Evolutionary conservation across 352 stramenopile species (phyloP).

Genomic region (Globisporangium ultimum): DNA sequence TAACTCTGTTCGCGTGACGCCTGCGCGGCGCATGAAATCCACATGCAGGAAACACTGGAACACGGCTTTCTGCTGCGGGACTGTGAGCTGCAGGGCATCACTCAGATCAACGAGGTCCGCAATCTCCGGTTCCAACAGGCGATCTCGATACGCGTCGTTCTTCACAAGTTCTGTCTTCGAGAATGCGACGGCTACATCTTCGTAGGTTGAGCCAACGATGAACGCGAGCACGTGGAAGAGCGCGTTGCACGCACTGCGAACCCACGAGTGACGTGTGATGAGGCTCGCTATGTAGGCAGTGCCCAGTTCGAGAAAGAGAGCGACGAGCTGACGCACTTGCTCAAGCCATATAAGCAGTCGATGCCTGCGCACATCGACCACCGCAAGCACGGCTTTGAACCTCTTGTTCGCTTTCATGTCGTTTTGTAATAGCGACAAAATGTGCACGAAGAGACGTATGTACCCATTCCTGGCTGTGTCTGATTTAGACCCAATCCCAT

Average conservation of each 20-base stretch:
- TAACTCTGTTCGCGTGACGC: conserved; percentile 44
- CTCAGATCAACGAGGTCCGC: conserved; percentile 51
- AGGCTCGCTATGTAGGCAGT: neutral
- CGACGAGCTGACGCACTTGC: neutral
- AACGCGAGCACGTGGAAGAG: conserved; percentile 26
- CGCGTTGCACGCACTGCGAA: conserved; percentile 16
- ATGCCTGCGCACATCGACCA: no score
- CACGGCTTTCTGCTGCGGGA: conserved; percentile 51
- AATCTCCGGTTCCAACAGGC: conserved; percentile 56
- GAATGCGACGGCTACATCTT: conserved; percentile 43
- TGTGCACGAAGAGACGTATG: no score
- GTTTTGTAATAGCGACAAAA: no score
- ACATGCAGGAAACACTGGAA: conserved; percentile 65
- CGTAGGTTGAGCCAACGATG: conserved; percentile 39
- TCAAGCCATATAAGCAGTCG: no score
- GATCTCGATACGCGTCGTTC: conserved; percentile 67
- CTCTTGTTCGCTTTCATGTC: no score
- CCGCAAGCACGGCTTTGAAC: no score
- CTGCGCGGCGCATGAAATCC: conserved; percentile 52
- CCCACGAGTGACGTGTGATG: conserved; percentile 17
- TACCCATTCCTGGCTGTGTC: no score
- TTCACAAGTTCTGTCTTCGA: conserved; percentile 40
- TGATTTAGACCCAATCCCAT: no score
- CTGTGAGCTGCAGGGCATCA: conserved; percentile 44
- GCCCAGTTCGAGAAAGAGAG: neutral